A percentile compares a stretch with the other conserved stretches of the same genome.
Conservation (phyloP, 2,329 filamentous ascomycete species). For the Thielaviopsis cerberus region DNA sequence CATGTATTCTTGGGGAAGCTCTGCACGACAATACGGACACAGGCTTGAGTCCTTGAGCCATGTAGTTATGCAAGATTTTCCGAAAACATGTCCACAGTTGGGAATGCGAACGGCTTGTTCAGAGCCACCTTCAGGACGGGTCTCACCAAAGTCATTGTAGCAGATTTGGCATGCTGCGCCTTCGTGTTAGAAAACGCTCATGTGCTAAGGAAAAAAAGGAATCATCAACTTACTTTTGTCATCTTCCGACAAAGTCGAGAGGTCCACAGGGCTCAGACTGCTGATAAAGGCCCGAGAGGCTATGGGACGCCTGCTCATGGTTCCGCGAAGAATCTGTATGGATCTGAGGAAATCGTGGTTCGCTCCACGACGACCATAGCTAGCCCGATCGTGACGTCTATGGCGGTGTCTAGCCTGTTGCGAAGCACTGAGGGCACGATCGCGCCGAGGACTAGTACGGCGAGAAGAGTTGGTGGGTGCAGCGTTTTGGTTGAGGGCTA, state of each 20-base stretch:
- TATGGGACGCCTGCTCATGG: conserved; percentile 25
- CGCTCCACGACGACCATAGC: conserved; percentile 3
- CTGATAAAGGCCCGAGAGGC: conserved; percentile 29
- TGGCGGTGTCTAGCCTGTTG: neutral
- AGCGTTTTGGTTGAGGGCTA: neutral
- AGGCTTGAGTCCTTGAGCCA: conserved; percentile 45
- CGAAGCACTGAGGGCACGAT: neutral
- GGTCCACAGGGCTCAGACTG: conserved; percentile 27
- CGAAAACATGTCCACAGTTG: conserved; percentile 45
- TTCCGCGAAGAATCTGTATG: conserved; percentile 27
- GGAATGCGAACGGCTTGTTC: conserved; percentile 40
- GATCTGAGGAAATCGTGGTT: conserved; percentile 7
- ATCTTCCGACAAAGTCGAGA: conserved; percentile 25
- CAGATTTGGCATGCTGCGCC: conserved; percentile 40
- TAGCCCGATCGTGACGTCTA: neutral
- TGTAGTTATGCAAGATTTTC: conserved; percentile 44
- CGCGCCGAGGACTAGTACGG: conserved; percentile 11
- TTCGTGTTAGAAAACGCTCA: neutral
- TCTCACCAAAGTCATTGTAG: conserved; percentile 41
- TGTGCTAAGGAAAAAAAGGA: too few relatives aligned
- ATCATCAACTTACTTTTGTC: conserved; percentile 11
- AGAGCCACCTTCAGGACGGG: conserved; percentile 37
- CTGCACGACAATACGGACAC: conserved; percentile 46
- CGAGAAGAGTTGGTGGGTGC: neutral
- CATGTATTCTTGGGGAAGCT: conserved; percentile 31